Conservation (phyloP, 257 asterid species). For the Ophiorrhiza pumila region DNA sequence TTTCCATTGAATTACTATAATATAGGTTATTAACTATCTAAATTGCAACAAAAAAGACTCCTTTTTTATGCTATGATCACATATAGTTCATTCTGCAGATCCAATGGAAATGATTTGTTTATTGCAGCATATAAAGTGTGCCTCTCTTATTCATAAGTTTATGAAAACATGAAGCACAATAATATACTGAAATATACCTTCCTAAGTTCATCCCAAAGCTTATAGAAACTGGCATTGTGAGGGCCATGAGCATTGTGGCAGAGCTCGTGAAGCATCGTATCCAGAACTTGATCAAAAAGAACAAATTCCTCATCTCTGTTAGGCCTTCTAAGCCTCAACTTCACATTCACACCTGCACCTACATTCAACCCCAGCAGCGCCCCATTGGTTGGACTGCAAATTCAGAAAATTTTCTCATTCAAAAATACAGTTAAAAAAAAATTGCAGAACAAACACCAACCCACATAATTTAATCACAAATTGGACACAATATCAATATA, state of each 20-base stretch:
- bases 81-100: not conserved
- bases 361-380: constrained; percentile 75
- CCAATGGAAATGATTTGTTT: not conserved
- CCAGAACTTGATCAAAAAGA: constrained; percentile 67
- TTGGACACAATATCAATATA: too few species aligned
- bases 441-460: not conserved
- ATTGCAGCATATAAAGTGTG: not conserved
- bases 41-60: not conserved
- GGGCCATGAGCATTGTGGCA: constrained; percentile 88
- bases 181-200: constrained; percentile 43
- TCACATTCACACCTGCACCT: constrained; percentile 69
- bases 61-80: not conserved
- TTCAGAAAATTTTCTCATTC: constrained; percentile 1
- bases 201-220: constrained; percentile 90
- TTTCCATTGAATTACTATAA: not conserved
- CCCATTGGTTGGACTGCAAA: constrained; percentile 59
- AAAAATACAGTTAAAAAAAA: not conserved
- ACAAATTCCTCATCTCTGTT: constrained; percentile 69
- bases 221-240: constrained; percentile 83
- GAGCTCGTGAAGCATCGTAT: constrained; percentile 96
- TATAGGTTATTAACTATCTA: not conserved
- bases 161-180: not conserved
- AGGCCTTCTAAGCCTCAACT: constrained; percentile 75
- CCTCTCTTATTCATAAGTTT: not conserved
- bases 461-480: not conserved